Conservation (phyloP, 1,139 yeast species). For the Scheffersomyces titani region DNA sequence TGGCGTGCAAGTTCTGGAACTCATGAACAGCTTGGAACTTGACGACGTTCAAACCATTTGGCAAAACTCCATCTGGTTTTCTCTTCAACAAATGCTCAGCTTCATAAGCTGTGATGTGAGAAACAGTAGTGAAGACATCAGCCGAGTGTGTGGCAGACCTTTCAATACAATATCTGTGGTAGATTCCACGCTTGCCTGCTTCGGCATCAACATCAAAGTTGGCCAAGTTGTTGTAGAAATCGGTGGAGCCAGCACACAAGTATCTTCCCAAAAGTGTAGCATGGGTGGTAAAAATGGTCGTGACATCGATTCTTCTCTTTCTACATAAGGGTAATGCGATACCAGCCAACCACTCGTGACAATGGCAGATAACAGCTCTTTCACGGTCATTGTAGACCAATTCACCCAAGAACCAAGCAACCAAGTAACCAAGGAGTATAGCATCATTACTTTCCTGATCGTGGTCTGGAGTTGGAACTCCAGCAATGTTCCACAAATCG, state of each 20-base stretch:
- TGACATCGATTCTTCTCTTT: slow-evolving; percentile 87
- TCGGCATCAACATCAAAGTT: slow-evolving; percentile 95
- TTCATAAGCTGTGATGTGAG: slow-evolving; percentile 95
- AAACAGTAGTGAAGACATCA: slow-evolving; percentile 96
- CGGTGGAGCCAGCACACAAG: slow-evolving; percentile 94
- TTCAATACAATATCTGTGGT: slow-evolving; percentile 95
- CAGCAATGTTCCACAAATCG: slow-evolving; percentile 88
- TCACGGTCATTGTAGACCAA: slow-evolving; percentile 78
- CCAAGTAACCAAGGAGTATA: slow-evolving; percentile 85
- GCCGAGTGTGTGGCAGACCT: slow-evolving; percentile 95
- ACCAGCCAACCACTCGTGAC: slow-evolving; percentile 99
- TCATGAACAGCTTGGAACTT: slow-evolving; percentile 98
- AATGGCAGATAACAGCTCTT: slow-evolving; percentile 89
- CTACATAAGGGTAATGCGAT: slow-evolving; percentile 92
- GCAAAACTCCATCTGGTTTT: slow-evolving; percentile 96
- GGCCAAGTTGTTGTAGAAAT: slow-evolving; percentile 89
- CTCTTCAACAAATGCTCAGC: slow-evolving; percentile 90
- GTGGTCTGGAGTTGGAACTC: slow-evolving; percentile 89
- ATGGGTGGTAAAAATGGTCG: slow-evolving; percentile 96
- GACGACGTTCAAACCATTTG: slow-evolving; percentile 93
- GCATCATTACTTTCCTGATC: slow-evolving; percentile 92
- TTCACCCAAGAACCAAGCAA: slow-evolving; percentile 97
- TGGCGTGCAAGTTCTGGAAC: slow-evolving; percentile 93
- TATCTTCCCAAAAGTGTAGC: slow-evolving; percentile 95
- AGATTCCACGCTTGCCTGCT: slow-evolving; percentile 96